Evolutionary conservation across 176 grass and related monocot species (phyloP).

Genomic region (Raddia distichophylla): DNA sequence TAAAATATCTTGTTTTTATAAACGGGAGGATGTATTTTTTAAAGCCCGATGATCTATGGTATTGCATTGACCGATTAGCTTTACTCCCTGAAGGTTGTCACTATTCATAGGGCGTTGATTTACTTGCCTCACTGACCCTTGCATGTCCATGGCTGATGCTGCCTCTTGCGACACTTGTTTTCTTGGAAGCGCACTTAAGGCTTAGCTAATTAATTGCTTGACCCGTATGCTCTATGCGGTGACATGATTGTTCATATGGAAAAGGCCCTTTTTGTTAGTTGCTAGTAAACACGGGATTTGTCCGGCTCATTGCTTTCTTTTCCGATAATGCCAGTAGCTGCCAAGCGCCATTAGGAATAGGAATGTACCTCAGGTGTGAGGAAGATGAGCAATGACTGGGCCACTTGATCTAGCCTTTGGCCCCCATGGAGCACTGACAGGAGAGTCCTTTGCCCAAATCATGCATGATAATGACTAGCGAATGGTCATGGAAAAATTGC

Average conservation of each 20-base stretch:
- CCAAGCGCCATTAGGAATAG: constrained; percentile 15
- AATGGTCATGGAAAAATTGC: constrained; percentile 14
- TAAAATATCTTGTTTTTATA: too few relatives aligned
- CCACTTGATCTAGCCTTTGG: constrained; percentile 2
- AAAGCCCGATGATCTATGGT: neutral
- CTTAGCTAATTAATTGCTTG: neutral
- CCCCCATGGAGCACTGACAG: neutral
- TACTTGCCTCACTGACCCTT: constrained; percentile 33
- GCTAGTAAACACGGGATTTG: constrained; percentile 42
- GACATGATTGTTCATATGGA: constrained; percentile 48
- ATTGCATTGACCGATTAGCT: neutral
- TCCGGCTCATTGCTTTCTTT: constrained; percentile 31
- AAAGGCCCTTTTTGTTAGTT: constrained; percentile 41
- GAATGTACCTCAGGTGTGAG: constrained; percentile 34
- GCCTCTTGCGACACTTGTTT: constrained; percentile 43
- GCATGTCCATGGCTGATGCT: neutral
- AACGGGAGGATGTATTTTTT: too few relatives aligned
- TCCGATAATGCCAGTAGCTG: constrained; percentile 33
- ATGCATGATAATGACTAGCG: constrained; percentile 31
- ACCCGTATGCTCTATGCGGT: constrained; percentile 4
- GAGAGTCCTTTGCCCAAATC: constrained; percentile 25
- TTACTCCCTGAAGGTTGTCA: neutral
- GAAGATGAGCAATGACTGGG: constrained; percentile 28
- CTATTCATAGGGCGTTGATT: constrained; percentile 9
- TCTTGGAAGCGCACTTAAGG: constrained; percentile 47